Base-by-base conservation (phyloP, 225 moss, liverwort and hornwort species). In the Rhytidiadelphus loreus region DNA sequence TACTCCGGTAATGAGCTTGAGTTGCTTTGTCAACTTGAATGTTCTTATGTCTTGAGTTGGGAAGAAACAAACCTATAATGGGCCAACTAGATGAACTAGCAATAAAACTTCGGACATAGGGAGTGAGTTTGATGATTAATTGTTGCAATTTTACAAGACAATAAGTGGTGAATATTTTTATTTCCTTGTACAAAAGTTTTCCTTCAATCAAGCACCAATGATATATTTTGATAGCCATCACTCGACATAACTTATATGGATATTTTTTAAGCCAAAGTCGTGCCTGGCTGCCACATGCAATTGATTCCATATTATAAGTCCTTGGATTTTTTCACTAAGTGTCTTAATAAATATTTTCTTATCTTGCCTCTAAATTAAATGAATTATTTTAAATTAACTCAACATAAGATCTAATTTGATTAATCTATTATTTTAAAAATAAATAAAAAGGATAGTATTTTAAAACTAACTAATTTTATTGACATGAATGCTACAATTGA, bases 1-100 rank as follows among this genome's bases (percentile, higher is more conserved):
- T 92, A 82, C 7, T 85, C 1, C 3, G 5, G 1, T 15, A 77
- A 8, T 46, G 57, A 81, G 85, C 89, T 23, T 92, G 85, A 35
- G 77, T 88, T 50, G 85, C 82, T 61, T 90, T 92, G 4, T 92
- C 89, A 39, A 90, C 77, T 14, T 90, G 82, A 62, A 85, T 85
- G 23, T 8, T 92, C 29, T 85, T 87, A 26, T 37, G 62, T 46
- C 69, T 87, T 52, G 43, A 62, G 4, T 57, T 87, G 15, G 85
- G 66, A 29, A 92, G 58, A 85, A 92, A 89, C 21, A 92, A 64
- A 48, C 91, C 87, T 63, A 89, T 17, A 58, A 92, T 89, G 11
- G 91, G 92, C 89, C 91, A 92, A 57, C 3, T 89, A 11, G 91
- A 88, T 1, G 85, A 88, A 66, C 37, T 92, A 16, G 85, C 77